These are phyloP conservation scores for Podospora australis DNA, from an alignment of 495 filamentous ascomycete species.

Conservation along the genomic window DNA sequence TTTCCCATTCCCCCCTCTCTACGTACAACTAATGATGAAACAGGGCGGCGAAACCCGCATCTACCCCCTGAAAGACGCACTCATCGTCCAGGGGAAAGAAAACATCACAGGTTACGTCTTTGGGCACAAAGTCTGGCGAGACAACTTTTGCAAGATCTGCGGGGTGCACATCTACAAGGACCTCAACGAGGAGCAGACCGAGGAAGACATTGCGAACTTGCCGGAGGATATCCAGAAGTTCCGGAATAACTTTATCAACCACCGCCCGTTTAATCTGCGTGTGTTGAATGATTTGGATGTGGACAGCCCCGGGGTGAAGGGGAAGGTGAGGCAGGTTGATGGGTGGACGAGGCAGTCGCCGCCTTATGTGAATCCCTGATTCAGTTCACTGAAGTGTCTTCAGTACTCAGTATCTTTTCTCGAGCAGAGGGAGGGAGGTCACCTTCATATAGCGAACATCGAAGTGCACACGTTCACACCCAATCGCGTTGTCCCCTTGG, in stretches of 20 bases:
- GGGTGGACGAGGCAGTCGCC: conserved; percentile 24
- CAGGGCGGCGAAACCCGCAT: conserved; percentile 28
- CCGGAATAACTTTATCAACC: background rate
- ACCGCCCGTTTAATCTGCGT: conserved; percentile 27
- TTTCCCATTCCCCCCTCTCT: background rate
- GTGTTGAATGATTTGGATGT: conserved; percentile 28
- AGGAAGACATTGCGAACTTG: conserved; percentile 17
- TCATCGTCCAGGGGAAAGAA: conserved; percentile 27
- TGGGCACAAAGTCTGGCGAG: conserved; percentile 17
- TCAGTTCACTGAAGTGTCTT: background rate
- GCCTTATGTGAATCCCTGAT: conserved; percentile 32
- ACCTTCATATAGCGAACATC: no score
- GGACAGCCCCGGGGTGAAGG: conserved; percentile 14
- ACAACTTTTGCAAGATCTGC: conserved; percentile 42
- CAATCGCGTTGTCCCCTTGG: no score
- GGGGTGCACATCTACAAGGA: conserved; percentile 29
- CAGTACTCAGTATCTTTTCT: no score
- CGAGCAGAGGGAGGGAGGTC: no score
- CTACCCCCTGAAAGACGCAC: conserved; percentile 27
- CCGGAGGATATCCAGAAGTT: conserved; percentile 13
- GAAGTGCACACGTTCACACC: no score
- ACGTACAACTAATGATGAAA: background rate
- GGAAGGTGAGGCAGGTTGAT: conserved; percentile 13
- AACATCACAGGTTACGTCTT: conserved; percentile 33
- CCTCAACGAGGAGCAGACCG: conserved; percentile 12